Evolutionary conservation across 2,329 filamentous ascomycete genomes (phyloP).

Genomic region (Colletotrichum sublineola): DNA sequence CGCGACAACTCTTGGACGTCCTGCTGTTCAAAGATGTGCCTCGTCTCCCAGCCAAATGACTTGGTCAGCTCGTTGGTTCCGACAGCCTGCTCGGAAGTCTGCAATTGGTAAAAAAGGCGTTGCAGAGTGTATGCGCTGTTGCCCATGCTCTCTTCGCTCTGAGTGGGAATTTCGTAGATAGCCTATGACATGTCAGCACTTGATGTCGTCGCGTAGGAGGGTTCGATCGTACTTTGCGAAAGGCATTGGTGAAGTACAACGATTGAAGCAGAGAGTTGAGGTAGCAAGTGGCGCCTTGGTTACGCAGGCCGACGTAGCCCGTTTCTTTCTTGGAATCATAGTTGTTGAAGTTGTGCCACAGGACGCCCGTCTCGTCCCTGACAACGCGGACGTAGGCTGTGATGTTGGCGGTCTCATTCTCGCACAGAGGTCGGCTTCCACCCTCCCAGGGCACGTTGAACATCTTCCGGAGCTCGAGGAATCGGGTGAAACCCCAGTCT

Average conservation of each 20-base stretch:
- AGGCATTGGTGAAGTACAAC: conserved; percentile 89
- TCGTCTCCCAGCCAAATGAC: conserved; percentile 98
- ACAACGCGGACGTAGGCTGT: conserved; percentile 86
- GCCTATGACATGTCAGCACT: conserved; percentile 67
- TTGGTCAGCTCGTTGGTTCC: conserved; percentile 93
- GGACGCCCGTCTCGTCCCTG: conserved; percentile 87
- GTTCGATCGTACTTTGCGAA: conserved; percentile 79
- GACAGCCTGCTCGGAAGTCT: conserved; percentile 86
- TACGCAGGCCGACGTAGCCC: conserved; percentile 95
- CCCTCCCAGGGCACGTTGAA: conserved; percentile 85
- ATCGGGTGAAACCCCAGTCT: conserved; percentile 99
- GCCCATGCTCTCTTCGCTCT: conserved; percentile 81
- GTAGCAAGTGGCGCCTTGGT: conserved; percentile 94
- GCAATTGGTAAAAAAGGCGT: conserved; percentile 92
- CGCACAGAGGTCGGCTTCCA: conserved; percentile 76
- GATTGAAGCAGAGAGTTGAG: conserved; percentile 88
- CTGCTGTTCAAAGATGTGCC: conserved; percentile 98
- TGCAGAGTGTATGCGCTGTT: conserved; percentile 97
- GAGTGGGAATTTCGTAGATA: conserved; percentile 96
- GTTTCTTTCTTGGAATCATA: conserved; percentile 99
- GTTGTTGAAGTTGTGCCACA: conserved; percentile 93
- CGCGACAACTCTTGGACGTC: conserved; percentile 97
- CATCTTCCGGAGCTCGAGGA: conserved; percentile 87
- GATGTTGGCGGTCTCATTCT: conserved; percentile 82
- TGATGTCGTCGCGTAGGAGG: not conserved